Percentiles rank a stretch among this genome's conserved stretches.
phyloP scores from a whole-genome alignment of 2,329 filamentous ascomycete genomes.

The Trichophyton simii region DNA sequence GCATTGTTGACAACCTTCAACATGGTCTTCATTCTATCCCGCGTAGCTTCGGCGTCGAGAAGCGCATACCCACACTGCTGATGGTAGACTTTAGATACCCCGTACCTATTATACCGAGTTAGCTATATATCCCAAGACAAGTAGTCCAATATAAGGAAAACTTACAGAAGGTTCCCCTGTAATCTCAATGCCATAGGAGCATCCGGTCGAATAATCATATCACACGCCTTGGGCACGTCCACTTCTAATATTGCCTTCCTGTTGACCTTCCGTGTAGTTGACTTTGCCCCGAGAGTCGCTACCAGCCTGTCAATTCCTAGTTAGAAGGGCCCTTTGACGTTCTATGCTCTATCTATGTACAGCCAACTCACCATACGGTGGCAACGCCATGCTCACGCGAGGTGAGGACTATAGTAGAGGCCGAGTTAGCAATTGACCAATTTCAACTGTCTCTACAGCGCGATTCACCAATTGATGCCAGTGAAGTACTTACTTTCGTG shows the following conservation, averaged over 20 bases:
- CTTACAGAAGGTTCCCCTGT: slow-evolving; percentile 72
- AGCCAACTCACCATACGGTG: slow-evolving; percentile 65
- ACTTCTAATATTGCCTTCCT: slow-evolving; percentile 82
- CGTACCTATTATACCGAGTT: slow-evolving; percentile 7
- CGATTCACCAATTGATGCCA: background rate
- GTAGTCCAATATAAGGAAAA: background rate
- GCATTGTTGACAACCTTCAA: slow-evolving; percentile 46
- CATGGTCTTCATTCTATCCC: slow-evolving; percentile 59
- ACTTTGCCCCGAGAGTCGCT: slow-evolving; percentile 70
- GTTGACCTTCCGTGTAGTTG: slow-evolving; percentile 58
- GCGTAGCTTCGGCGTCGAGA: slow-evolving; percentile 62
- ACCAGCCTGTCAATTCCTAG: slow-evolving; percentile 54
- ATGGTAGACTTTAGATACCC: slow-evolving; percentile 56
- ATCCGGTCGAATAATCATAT: slow-evolving; percentile 72
- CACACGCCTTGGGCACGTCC: slow-evolving; percentile 72
- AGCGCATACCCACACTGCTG: slow-evolving; percentile 84
- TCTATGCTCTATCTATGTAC: slow-evolving; percentile 1
- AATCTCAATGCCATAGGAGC: slow-evolving; percentile 82
- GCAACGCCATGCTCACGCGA: slow-evolving; percentile 82
- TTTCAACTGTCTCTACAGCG: background rate
- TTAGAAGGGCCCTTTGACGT: background rate
- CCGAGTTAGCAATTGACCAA: background rate
- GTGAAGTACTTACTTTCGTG: slow-evolving; percentile 60
- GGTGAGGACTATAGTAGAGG: slow-evolving; percentile 50
- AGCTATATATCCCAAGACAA: background rate